A percentile compares a stretch with the other conserved stretches of the same genome.
phyloP scores from a whole-genome alignment of 73 alveolate genomes.

The Paramecium biaurelia region DNA sequence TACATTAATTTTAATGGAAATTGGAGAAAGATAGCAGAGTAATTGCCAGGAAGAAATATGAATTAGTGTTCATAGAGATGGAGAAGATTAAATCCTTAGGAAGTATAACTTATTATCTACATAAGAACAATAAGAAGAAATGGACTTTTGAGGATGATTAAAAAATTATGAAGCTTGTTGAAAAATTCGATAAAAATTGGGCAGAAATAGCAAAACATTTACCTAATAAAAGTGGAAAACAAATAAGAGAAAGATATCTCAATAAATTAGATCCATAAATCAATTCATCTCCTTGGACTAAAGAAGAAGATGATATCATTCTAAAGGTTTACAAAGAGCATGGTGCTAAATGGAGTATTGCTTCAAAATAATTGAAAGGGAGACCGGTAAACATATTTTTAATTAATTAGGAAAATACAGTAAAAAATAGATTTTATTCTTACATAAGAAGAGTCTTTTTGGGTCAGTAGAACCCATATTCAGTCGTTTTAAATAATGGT shows the following conservation, averaged over 20 bases:
- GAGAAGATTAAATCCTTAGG: conserved; percentile 25
- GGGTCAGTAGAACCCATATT: not conserved
- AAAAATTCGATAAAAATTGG: conserved; percentile 6
- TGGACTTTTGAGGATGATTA: conserved; percentile 23
- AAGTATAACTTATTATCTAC: not conserved
- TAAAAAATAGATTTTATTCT: conserved; percentile 31
- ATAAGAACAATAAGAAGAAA: not conserved
- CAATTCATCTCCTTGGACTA: not conserved
- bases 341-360: conserved; percentile 38
- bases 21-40: conserved; percentile 36
- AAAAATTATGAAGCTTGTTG: not conserved
- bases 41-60: conserved; percentile 52
- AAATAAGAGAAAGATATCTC: conserved; percentile 29
- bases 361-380: conserved; percentile 31
- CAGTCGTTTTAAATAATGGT: not conserved
- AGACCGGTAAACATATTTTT: conserved; percentile 7
- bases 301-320: conserved; percentile 12
- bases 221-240: conserved; percentile 18
- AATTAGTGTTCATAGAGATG: conserved; percentile 50
- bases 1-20: not conserved
- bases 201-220: conserved; percentile 31
- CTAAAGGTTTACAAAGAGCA: not conserved
- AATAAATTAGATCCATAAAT: conserved; percentile 26
- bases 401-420: not conserved
- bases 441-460: conserved; percentile 10